Evolutionary conservation across 257 asterid species (phyloP), one percentile per base, ranked within the genome.

Genomic region (Penstemon barbatus): DNA sequence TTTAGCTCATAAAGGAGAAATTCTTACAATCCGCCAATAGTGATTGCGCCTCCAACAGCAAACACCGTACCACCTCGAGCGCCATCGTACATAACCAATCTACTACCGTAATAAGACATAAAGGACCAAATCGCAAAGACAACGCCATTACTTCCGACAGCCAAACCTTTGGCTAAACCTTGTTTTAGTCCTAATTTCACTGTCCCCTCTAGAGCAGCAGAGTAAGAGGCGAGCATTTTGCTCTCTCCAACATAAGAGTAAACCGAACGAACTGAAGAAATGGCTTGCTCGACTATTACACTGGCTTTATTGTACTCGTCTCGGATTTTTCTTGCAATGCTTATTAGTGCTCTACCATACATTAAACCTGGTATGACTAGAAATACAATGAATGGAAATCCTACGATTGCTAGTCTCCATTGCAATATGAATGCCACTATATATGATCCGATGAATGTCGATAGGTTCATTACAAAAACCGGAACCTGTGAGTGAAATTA

Each of bases 151-250:
- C 99, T 93, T 0, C 99, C 99, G 19, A 93, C 81, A 4, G 97
- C 96, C 69, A 93, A 72, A 5, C 99, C 99, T 79, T 93, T 93
- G 5, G 94, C 92, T 6, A 90, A 82, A 11, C 99, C 99, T 74
- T 93, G 99, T 53, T 77, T 70, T 8, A 84, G 51, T 7, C 99
- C 97, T 60, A 90, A 71, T 40, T 81, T 84, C 5, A 86, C 86
- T 1, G 95, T 80, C 63, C 89, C 99, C 25, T 87, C 82, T 13
- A 93, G 92, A 39, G 99, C 91, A 42, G 62, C 70, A 3, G 96
- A 88, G 61, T 88, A 93, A 0, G 74, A 66, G 6, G 61, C 79
- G 0, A 79, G 61, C 0, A 91, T 85, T 78, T 78, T 88, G 55
- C 68, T 75, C 83, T 93, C 99, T 3, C 92, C 95, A 0, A 80